Conservation (phyloP, 2,329 filamentous ascomycete genomes). For the Colletotrichum lini region DNA sequence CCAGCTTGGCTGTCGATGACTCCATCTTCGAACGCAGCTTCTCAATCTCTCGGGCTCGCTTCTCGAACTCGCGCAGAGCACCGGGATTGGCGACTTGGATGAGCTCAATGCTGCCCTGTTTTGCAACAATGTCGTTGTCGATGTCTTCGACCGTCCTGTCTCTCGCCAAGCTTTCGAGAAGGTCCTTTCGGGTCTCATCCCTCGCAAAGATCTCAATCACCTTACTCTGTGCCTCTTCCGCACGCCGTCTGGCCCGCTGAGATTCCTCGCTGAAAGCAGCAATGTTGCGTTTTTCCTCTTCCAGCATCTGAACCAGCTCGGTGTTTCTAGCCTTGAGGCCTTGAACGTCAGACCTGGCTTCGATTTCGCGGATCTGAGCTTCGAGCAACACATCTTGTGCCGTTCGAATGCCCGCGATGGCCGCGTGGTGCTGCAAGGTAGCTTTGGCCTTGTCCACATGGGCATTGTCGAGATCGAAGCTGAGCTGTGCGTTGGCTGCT, state of each 20-base stretch:
- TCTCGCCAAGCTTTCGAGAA: slow-evolving; percentile 60
- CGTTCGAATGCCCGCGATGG: slow-evolving; percentile 73
- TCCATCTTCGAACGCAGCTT: slow-evolving; percentile 71
- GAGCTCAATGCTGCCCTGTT: slow-evolving; percentile 82
- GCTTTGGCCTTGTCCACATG: slow-evolving; percentile 70
- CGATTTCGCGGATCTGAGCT: slow-evolving; percentile 78
- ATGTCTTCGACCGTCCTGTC: slow-evolving; percentile 74
- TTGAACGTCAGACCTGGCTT: slow-evolving; percentile 85
- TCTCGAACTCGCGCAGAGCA: slow-evolving; percentile 83
- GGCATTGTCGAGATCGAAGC: slow-evolving; percentile 68
- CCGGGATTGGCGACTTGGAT: slow-evolving; percentile 84
- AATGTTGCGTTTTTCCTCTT: slow-evolving; percentile 60
- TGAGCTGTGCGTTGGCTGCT: slow-evolving; percentile 64
- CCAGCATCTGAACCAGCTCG: slow-evolving; percentile 68
- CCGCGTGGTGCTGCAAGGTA: slow-evolving; percentile 67
- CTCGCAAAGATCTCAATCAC: slow-evolving; percentile 58
- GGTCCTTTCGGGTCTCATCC: slow-evolving; percentile 55
- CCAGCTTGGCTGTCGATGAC: slow-evolving; percentile 68
- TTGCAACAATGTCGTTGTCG: slow-evolving; percentile 80
- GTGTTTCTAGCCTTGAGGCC: slow-evolving; percentile 77
- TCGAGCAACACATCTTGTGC: slow-evolving; percentile 77
- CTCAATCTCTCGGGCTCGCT: slow-evolving; percentile 78
- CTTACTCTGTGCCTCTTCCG: slow-evolving; percentile 53
- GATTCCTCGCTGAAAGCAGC: slow-evolving; percentile 55
- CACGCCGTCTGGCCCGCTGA: slow-evolving; percentile 53